Percentiles rank a stretch among this genome's conserved stretches.
phyloP scores from a whole-genome alignment of 148 eudicot species.

The Cornus suecica region DNA sequence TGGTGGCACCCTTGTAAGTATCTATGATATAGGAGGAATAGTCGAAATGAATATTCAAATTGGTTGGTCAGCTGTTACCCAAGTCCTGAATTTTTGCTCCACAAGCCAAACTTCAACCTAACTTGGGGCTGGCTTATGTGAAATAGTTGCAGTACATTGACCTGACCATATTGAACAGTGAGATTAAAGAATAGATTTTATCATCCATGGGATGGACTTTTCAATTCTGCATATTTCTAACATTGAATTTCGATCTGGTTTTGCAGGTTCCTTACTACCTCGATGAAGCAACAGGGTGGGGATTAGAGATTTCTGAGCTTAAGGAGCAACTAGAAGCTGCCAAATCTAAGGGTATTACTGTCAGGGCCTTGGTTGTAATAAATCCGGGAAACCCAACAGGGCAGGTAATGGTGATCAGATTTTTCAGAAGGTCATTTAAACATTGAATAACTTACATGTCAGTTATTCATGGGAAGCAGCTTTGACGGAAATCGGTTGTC shows the following conservation, averaged over 20 bases:
- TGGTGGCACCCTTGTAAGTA: conserved; percentile 79
- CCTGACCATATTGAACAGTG: not conserved
- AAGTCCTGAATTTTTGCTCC: not conserved
- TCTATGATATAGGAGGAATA: not conserved
- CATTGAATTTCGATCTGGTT: not conserved
- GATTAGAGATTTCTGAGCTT: conserved; percentile 59
- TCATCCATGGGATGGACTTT: not conserved
- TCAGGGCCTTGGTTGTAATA: conserved; percentile 78
- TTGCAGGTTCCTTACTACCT: conserved; percentile 76
- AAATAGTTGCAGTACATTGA: not conserved
- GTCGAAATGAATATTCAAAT: not conserved
- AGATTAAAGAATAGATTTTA: not conserved
- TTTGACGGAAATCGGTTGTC: not conserved
- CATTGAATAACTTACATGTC: not conserved
- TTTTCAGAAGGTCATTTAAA: not conserved
- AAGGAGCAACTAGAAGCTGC: conserved; percentile 62
- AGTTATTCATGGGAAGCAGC: not conserved
- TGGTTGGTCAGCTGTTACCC: conserved; percentile 1
- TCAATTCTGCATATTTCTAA: not conserved
- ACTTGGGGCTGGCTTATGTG: not conserved
- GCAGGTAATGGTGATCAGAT: conserved; percentile 38
- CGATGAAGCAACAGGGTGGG: conserved; percentile 83
- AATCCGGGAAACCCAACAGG: conserved; percentile 95
- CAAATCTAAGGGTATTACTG: conserved; percentile 56
- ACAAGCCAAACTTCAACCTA: not conserved